A percentile compares a stretch with the other conserved stretches of the same genome.
These are phyloP conservation scores for Yamadazyma sp. DNA, from an alignment of 1,139 yeast species.

Conservation along the genomic window DNA sequence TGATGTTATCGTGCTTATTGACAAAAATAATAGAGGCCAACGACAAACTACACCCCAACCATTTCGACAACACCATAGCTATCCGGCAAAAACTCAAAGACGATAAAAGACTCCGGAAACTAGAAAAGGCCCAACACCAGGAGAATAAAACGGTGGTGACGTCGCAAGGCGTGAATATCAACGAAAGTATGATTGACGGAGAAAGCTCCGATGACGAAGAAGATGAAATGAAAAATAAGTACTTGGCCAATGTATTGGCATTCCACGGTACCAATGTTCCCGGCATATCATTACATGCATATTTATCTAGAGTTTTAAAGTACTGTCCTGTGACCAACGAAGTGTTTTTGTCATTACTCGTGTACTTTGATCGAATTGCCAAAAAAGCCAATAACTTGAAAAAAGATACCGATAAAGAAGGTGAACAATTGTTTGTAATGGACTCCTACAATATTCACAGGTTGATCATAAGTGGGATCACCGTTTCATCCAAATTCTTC, in stretches of 20 bases:
- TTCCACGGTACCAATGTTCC: constrained; percentile 97
- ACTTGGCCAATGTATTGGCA: constrained; percentile 75
- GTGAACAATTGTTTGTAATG: constrained; percentile 79
- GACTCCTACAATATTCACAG: constrained; percentile 95
- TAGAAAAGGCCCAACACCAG: constrained; percentile 14
- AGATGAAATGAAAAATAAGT: constrained; percentile 52
- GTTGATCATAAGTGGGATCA: constrained; percentile 91
- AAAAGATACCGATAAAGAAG: constrained; percentile 21
- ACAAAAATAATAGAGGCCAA: constrained; percentile 92
- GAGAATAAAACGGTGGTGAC: constrained; percentile 8
- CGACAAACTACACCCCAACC: constrained; percentile 77
- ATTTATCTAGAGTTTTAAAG: constrained; percentile 83
- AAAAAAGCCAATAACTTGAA: constrained; percentile 70
- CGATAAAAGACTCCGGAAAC: constrained; percentile 30
- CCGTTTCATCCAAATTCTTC: constrained; percentile 93
- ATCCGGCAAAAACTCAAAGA: constrained; percentile 45
- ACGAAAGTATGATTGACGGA: constrained; percentile 19
- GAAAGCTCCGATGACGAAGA: constrained; percentile 34
- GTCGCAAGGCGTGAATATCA: constrained; percentile 11
- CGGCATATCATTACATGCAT: constrained; percentile 87
- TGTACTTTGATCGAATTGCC: constrained; percentile 92
- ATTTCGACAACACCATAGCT: constrained; percentile 54
- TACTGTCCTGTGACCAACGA: constrained; percentile 98
- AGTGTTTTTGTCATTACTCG: constrained; percentile 83
- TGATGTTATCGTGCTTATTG: constrained; percentile 81